Percentiles rank a stretch among this genome's conserved stretches.
These are phyloP conservation scores for Bretziella fagacearum DNA, from an alignment of 2,329 filamentous ascomycete species.

Conservation along the genomic window DNA sequence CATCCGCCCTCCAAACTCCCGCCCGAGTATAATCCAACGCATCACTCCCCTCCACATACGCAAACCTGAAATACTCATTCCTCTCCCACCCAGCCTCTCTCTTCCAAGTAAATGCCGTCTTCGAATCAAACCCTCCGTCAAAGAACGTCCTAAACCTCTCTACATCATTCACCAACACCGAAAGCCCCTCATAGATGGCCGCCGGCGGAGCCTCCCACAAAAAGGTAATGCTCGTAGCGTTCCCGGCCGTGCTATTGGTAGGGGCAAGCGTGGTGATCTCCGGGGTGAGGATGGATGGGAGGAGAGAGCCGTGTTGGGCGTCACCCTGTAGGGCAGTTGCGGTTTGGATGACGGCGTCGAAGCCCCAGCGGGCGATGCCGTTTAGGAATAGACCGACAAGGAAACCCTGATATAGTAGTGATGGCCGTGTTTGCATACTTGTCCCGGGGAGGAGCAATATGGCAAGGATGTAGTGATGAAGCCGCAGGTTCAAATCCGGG, in stretches of 20 bases:
- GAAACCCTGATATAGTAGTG: conserved; percentile 74
- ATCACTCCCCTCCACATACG: conserved; percentile 47
- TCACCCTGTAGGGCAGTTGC: conserved; percentile 54
- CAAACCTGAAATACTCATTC: conserved; percentile 65
- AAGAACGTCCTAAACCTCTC: conserved; percentile 63
- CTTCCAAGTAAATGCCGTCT: conserved; percentile 40
- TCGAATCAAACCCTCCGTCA: conserved; percentile 31
- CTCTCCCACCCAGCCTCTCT: conserved; percentile 28
- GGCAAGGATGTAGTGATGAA: conserved; percentile 89
- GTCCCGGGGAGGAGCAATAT: conserved; percentile 79
- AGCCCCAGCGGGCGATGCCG: conserved; percentile 86
- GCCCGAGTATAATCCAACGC: conserved; percentile 60
- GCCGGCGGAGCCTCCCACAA: conserved; percentile 30
- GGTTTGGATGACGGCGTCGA: conserved; percentile 76
- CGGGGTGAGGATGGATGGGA: conserved; percentile 36
- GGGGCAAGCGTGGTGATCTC: conserved; percentile 21
- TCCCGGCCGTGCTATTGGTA: conserved; percentile 29
- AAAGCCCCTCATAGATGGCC: conserved; percentile 53
- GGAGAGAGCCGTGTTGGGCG: conserved; percentile 41
- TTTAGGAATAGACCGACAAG: conserved; percentile 87
- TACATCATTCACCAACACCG: conserved; percentile 70
- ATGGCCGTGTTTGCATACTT: conserved; percentile 69
- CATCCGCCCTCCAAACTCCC: conserved; percentile 47
- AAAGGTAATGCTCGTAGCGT: conserved; percentile 39
- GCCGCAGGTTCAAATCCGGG: conserved; percentile 64